Conservation (phyloP, 176 grass and related monocot species). For the Carex myosuroides region DNA sequence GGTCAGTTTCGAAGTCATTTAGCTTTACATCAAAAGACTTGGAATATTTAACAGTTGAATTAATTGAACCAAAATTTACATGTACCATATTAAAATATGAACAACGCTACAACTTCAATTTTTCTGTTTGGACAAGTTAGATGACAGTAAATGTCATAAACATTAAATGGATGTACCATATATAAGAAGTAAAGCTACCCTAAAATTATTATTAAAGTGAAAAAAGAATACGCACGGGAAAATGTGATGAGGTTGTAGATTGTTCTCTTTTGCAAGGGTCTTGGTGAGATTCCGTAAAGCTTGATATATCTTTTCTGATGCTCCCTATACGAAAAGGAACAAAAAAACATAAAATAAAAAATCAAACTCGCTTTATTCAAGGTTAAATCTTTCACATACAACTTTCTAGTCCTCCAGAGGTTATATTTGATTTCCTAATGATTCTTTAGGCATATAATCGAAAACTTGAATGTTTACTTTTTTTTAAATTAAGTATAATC, state of each 20-base stretch:
- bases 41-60: neutral
- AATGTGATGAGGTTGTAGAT: neutral
- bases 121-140: neutral
- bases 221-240: neutral
- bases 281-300: neutral
- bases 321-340: neutral
- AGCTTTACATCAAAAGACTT: neutral
- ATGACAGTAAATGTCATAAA: neutral
- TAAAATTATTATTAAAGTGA: neutral
- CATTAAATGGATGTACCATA: neutral
- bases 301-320: constrained; percentile 7
- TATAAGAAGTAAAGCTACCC: neutral
- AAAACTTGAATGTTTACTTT: neutral
- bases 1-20: neutral
- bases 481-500: neutral
- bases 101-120: neutral
- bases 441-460: neutral
- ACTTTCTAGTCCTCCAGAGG: neutral
- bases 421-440: neutral
- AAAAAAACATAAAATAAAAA: neutral
- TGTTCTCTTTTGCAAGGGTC: neutral
- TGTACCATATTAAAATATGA: neutral
- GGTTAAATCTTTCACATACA: neutral
- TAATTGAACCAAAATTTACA: neutral
- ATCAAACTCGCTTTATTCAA: neutral